phyloP scores from a whole-genome alignment of 495 filamentous ascomycete genomes.

The Penicillium paradoxum region DNA sequence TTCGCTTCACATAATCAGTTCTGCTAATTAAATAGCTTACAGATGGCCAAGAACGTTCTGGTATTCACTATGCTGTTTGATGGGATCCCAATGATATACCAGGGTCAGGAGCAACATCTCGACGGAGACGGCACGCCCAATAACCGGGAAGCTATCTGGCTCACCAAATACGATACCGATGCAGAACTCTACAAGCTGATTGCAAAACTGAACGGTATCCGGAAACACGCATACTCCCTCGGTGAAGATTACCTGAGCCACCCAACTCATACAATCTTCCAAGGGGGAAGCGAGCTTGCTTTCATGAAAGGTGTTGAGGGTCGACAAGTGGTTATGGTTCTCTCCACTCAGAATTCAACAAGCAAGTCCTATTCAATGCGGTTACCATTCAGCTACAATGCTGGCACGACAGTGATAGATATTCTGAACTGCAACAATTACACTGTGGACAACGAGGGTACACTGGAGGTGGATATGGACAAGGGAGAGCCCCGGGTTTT shows the following conservation, averaged over 20 bases:
- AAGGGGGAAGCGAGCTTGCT: constrained; percentile 51
- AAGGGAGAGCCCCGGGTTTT: constrained; percentile 49
- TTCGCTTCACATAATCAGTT: neutral
- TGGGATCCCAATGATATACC: constrained; percentile 59
- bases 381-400: constrained; percentile 38
- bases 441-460: constrained; percentile 40
- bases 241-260: constrained; percentile 47
- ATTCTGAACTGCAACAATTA: constrained; percentile 45
- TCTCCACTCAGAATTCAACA: constrained; percentile 51
- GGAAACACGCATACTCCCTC: constrained; percentile 48
- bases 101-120: constrained; percentile 72
- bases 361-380: constrained; percentile 40
- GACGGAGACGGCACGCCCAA: constrained; percentile 51
- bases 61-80: constrained; percentile 68
- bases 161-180: constrained; percentile 55
- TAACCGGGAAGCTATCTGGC: constrained; percentile 76
- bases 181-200: constrained; percentile 58
- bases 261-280: constrained; percentile 47
- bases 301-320: constrained; percentile 58
- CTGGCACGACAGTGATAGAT: constrained; percentile 37
- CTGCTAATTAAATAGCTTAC: neutral
- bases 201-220: constrained; percentile 53
- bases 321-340: constrained; percentile 52
- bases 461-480: constrained; percentile 41
- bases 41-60: constrained; percentile 55